These are phyloP conservation scores for Monilinia fructigena DNA, from an alignment of 2,329 filamentous ascomycete species.

Conservation along the genomic window DNA sequence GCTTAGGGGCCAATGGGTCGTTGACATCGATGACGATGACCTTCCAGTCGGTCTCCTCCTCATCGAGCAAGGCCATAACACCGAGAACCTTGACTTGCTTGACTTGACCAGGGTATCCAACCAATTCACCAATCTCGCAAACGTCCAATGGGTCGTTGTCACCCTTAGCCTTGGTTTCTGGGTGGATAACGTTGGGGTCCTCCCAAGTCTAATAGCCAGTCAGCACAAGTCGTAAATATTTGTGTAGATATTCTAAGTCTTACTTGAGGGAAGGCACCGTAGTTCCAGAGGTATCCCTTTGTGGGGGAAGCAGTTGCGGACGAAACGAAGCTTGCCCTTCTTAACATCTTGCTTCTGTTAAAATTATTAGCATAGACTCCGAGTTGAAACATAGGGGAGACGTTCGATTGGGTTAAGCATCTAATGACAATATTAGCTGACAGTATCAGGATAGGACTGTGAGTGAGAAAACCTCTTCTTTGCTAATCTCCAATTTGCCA, in stretches of 20 bases:
- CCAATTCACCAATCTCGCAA: conserved; percentile 98
- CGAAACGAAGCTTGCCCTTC: conserved; percentile 99
- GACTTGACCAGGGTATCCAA: conserved; percentile 92
- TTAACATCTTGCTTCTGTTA: conserved; percentile 86
- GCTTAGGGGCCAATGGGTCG: conserved; percentile 91
- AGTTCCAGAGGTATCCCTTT: conserved; percentile 99
- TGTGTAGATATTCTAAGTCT: conserved; percentile 34
- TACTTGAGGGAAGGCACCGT: conserved; percentile 98
- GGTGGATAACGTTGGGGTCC: conserved; percentile 92
- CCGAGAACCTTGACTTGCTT: conserved; percentile 99
- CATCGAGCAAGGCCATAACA: conserved; percentile 98
- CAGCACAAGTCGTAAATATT: conserved; percentile 22
- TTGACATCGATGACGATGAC: conserved; percentile 99
- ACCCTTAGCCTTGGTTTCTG: conserved; percentile 99
- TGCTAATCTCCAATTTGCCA: conserved; percentile 83
- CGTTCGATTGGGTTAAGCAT: conserved; percentile 25
- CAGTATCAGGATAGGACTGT: conserved; percentile 48
- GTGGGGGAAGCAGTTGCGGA: conserved; percentile 99
- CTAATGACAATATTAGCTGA: conserved; percentile 12
- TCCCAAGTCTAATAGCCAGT: conserved; percentile 78
- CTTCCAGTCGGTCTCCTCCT: conserved; percentile 99
- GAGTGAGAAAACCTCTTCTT: conserved; percentile 68
- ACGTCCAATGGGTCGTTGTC: conserved; percentile 99
- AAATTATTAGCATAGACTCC: conserved; percentile 13
- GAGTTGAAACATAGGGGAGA: neutral